These are phyloP conservation scores for Stenocarpella maydis DNA, from an alignment of 2,329 filamentous ascomycete genomes.

Conservation along the genomic window DNA sequence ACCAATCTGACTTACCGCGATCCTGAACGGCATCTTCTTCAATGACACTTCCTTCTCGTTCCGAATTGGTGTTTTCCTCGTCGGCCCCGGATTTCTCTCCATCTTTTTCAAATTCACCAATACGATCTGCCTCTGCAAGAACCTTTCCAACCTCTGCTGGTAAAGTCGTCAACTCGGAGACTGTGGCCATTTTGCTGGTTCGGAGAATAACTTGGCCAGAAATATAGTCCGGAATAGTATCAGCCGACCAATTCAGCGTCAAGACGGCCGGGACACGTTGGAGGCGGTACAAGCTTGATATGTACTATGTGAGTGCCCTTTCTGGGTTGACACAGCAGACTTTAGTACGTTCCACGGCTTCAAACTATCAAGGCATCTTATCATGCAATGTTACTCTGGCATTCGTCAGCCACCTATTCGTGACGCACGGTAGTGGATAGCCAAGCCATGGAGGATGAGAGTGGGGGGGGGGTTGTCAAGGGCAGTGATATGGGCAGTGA, in stretches of 20 bases:
- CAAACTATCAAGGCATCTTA: background rate
- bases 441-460: constrained; percentile 7
- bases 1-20: background rate
- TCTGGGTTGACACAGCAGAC: background rate
- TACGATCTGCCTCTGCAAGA: constrained; percentile 10
- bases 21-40: background rate
- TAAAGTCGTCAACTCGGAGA: constrained; percentile 15
- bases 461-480: background rate
- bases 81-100: constrained; percentile 7
- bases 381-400: background rate
- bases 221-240: background rate
- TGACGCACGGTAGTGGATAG: background rate
- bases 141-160: constrained; percentile 16
- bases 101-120: background rate
- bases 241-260: background rate
- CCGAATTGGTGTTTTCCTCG: constrained; percentile 18
- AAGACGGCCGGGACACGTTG: background rate
- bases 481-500: background rate
- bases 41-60: constrained; percentile 4
- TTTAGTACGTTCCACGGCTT: background rate
- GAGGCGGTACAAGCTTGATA: background rate
- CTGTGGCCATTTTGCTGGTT: constrained; percentile 16
- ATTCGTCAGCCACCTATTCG: background rate
- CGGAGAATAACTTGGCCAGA: background rate
- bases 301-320: background rate